phyloP scores from a whole-genome alignment of 2,329 filamentous ascomycete genomes.

The Fusarium anguioides region DNA sequence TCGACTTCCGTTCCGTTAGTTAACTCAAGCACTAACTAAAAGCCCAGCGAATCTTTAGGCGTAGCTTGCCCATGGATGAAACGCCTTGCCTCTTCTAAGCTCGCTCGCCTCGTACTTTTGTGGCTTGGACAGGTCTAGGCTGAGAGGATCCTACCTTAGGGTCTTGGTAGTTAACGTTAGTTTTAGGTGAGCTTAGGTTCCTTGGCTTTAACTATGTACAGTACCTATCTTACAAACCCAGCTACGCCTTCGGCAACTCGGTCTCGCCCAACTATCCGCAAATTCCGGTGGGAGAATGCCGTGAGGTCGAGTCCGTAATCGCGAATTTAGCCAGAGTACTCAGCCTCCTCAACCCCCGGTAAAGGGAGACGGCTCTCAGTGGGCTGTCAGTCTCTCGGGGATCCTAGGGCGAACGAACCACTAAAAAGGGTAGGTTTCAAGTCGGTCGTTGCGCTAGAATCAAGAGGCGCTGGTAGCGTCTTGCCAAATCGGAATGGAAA shows the following conservation, averaged over 20 bases:
- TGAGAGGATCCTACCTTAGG: background rate
- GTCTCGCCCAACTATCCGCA: slow-evolving; percentile 19
- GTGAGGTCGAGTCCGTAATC: background rate
- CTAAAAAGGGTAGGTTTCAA: slow-evolving; percentile 22
- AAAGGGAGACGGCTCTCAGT: background rate
- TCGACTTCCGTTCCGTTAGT: background rate
- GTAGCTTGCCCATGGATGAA: background rate
- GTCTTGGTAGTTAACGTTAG: slow-evolving; percentile 16
- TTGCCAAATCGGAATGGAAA: slow-evolving; percentile 13
- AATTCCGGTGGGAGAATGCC: slow-evolving; percentile 12
- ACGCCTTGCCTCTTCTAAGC: slow-evolving; percentile 24
- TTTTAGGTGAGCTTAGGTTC: slow-evolving; percentile 1
- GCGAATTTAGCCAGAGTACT: background rate
- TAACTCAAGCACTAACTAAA: background rate
- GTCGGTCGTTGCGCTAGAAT: slow-evolving; percentile 32
- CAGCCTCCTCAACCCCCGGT: background rate
- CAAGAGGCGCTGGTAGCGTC: slow-evolving; percentile 33
- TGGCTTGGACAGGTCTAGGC: slow-evolving; percentile 27
- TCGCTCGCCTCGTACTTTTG: slow-evolving; percentile 26
- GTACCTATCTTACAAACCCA: slow-evolving; percentile 36
- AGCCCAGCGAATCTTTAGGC: slow-evolving; percentile 1
- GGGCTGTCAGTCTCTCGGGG: background rate
- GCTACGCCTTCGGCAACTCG: slow-evolving; percentile 13
- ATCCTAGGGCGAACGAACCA: slow-evolving; percentile 14
- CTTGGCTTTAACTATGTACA: background rate